Evolutionary conservation across 2,329 filamentous ascomycete species (phyloP), one percentile per base, ranked within the genome.

Genomic region (Penicillium sp.): DNA sequence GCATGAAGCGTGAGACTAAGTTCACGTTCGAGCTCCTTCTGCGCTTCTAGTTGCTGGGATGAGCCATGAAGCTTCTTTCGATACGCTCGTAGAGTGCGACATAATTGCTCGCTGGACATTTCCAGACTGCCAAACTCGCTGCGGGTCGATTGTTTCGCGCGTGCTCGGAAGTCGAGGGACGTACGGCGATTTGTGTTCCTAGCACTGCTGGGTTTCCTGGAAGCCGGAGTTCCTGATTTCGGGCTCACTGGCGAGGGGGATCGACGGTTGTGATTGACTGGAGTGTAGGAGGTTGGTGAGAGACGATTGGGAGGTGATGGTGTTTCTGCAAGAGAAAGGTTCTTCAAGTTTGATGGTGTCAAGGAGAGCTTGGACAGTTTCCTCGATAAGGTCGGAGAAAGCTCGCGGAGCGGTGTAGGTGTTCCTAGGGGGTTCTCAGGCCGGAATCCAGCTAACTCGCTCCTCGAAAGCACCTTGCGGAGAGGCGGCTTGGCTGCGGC

Each of bases 391-490:
- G 79, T 79, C 1, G 83, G 76, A 15, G 77, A 79, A 33, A 71
- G 65, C 41, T 75, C 76, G n/a, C 78, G 75, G 6, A 75, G 73
- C 5, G 73, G 74, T 5, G 75, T 75, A 14, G 76, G 72, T 4
- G 74, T 77, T 15, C 70, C 69, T n/a, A 72, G 64, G 4, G 79
- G 73, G 22, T 71, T 73, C n/a, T 78, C 76, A 18, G 78, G 76
- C 51, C 79, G 76, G 51, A 96, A 92, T 57, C 92, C 90, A 8
- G 91, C 89, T 40, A 97, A 78, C 66, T 97, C 93, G 0, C 89
- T 87, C 64, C 89, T 91, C 1, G 92, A 96, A 29, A 97, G 79
- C 8, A 99, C 89, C 53, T 90, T 89, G 51, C 94, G 84, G 31
- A 97, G 76, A 4, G 93, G 92, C 33, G 88, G 89, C 27, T 86